Conservation (phyloP, 1,284 basidiomycete genomes). For the Trametes hirsuta region DNA sequence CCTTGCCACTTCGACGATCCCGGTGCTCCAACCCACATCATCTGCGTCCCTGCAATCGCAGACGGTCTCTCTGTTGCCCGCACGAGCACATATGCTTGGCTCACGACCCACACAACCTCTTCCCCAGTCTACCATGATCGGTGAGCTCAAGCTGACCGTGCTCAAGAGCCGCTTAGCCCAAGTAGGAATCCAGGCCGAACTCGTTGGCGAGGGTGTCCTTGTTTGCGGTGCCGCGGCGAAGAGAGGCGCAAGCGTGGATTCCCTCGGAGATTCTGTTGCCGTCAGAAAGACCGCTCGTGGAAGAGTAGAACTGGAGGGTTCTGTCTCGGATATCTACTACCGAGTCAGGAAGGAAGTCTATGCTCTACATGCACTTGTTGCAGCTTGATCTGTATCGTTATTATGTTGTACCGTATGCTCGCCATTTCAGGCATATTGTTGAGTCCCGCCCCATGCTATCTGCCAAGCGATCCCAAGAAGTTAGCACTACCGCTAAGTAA, state of each 20-base stretch:
- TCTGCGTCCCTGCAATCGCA: constrained; percentile 30
- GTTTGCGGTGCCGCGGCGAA: constrained; percentile 79
- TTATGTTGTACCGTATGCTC: constrained; percentile 7
- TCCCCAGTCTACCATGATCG: constrained; percentile 92
- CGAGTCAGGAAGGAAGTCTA: constrained; percentile 87
- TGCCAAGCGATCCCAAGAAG: too few species aligned
- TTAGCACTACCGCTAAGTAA: too few species aligned
- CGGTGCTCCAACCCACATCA: constrained; percentile 61
- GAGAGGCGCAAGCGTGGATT: constrained; percentile 46
- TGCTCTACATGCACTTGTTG: constrained; percentile 83
- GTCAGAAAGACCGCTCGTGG: constrained; percentile 87
- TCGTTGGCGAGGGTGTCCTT: constrained; percentile 94
- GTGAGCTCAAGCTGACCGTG: constrained; percentile 88
- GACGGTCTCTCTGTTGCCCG: constrained; percentile 32
- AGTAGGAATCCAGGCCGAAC: constrained; percentile 84
- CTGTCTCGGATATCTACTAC: constrained; percentile 87
- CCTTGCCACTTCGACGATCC: constrained; percentile 78
- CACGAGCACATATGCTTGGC: constrained; percentile 54
- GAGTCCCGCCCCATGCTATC: too few species aligned
- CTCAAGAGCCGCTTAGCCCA: constrained; percentile 79
- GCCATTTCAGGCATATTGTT: too few species aligned
- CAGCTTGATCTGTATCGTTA: constrained; percentile 46
- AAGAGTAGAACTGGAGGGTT: constrained; percentile 86
- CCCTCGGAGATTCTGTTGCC: constrained; percentile 77
- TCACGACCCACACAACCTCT: constrained; percentile 61